Evolutionary conservation across 1,139 yeast genomes (phyloP).

Genomic region (Yamadazyma oceani): DNA sequence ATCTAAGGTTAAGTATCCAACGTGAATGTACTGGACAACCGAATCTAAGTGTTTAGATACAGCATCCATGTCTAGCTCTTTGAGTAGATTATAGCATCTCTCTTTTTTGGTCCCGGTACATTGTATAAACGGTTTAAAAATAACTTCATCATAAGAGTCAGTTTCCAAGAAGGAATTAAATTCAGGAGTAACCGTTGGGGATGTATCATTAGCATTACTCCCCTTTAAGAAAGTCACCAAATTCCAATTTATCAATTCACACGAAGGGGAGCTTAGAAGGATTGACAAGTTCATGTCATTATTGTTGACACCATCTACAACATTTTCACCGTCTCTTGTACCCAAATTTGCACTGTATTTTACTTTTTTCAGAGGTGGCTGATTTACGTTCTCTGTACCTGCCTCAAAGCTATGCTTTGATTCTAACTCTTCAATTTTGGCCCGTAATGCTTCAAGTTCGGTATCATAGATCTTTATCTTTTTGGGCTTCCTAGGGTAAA

Average conservation of each 20-base stretch:
- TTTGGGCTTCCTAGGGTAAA: conserved; percentile 25
- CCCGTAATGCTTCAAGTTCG: conserved; percentile 22
- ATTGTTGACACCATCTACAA: conserved; percentile 1
- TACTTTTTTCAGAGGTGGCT: too few species aligned
- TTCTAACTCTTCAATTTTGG: conserved; percentile 17
- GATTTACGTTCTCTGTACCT: too few species aligned
- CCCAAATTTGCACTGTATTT: too few species aligned
- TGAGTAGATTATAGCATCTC: conserved; percentile 4
- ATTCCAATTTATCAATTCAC: conserved; percentile 30
- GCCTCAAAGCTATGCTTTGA: conserved; percentile 2
- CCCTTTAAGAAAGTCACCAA: conserved; percentile 19
- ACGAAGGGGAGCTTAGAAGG: conserved; percentile 26
- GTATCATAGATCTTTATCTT: conserved; percentile 22
- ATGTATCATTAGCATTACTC: conserved; percentile 9
- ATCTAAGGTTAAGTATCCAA: conserved; percentile 28
- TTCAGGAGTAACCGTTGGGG: conserved; percentile 22
- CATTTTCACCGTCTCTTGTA: too few species aligned
- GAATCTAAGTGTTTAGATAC: conserved; percentile 13
- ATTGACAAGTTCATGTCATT: conserved; percentile 18
- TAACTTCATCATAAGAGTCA: conserved; percentile 20
- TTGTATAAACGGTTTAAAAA: conserved; percentile 8
- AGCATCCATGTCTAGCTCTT: conserved; percentile 2
- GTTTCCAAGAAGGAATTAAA: conserved; percentile 28
- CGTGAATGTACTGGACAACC: conserved; percentile 23
- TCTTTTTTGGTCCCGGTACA: conserved; percentile 4